A percentile compares a stretch with the other conserved stretches of the same genome.
Evolutionary conservation across 805 yeast species (phyloP).

Genomic region (Lipomyces orientalis): DNA sequence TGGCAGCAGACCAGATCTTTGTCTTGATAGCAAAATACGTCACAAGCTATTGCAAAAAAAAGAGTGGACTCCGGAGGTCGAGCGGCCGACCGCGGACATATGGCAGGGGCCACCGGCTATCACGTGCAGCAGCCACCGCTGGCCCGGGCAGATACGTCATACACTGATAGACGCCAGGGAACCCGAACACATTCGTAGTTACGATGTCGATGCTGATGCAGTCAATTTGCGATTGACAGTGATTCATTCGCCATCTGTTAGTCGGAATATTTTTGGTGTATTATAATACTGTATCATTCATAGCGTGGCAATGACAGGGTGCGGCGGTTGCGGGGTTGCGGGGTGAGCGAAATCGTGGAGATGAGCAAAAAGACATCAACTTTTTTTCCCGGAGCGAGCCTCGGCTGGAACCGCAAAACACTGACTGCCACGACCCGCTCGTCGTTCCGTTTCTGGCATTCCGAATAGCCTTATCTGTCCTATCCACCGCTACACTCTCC

Average conservation of each 20-base stretch:
- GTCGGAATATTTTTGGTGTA: not conserved
- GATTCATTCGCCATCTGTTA: no score
- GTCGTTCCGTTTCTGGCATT: not conserved
- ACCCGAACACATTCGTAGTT: no score
- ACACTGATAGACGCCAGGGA: no score
- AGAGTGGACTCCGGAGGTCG: no score
- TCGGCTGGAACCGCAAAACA: not conserved
- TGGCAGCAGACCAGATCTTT: not conserved
- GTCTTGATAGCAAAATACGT: not conserved
- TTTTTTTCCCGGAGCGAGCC: not conserved
- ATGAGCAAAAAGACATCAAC: not conserved
- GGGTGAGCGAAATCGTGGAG: not conserved
- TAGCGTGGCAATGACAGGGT: not conserved
- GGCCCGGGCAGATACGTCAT: no score
- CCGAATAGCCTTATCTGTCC: not conserved
- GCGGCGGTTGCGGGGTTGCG: not conserved
- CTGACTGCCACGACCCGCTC: not conserved
- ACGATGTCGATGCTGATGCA: no score
- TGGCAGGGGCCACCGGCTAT: no score
- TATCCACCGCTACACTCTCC: not conserved
- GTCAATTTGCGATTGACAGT: no score
- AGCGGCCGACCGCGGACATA: no score
- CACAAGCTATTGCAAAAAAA: not conserved
- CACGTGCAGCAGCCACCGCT: no score
- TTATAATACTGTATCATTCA: no score